A percentile compares a stretch with the other conserved stretches of the same genome.
phyloP scores from a whole-genome alignment of 352 stramenopile genomes.

The Peronospora farinosa region DNA sequence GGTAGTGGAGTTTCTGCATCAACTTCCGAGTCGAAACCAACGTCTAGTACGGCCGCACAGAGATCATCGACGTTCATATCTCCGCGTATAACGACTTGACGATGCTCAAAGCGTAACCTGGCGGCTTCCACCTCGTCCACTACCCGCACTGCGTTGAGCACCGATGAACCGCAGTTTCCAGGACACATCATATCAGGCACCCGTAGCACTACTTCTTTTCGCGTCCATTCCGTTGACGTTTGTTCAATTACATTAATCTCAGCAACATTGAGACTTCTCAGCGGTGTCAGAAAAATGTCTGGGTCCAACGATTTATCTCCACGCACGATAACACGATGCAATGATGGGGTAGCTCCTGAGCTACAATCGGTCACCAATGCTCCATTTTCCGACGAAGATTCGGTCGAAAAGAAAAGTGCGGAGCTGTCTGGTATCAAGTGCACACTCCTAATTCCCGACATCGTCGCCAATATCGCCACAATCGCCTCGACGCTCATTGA shows the following conservation, averaged over 20 bases:
- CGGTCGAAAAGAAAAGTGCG: background rate
- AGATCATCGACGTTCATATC: conserved; percentile 40
- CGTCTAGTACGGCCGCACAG: conserved; percentile 31
- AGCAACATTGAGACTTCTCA: conserved; percentile 29
- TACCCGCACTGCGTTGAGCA: conserved; percentile 49
- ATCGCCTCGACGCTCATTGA: conserved; percentile 28
- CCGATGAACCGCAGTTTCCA: conserved; percentile 64
- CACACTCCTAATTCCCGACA: conserved; percentile 45
- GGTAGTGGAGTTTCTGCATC: conserved; percentile 36
- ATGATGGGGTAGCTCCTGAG: conserved; percentile 1
- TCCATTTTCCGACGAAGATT: background rate
- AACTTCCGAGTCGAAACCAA: conserved; percentile 58
- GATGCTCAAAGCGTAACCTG: conserved; percentile 52
- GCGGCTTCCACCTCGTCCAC: conserved; percentile 43
- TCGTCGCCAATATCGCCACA: conserved; percentile 32
- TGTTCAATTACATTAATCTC: conserved; percentile 34
- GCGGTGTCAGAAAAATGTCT: conserved; percentile 11
- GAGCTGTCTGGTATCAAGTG: conserved; percentile 27
- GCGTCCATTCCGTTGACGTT: conserved; percentile 35
- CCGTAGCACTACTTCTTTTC: conserved; percentile 57
- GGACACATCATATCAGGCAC: conserved; percentile 81
- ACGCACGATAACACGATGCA: conserved; percentile 29
- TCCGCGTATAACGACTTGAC: conserved; percentile 50
- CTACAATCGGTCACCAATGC: background rate
- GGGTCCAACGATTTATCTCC: conserved; percentile 28